Conservation (phyloP, 2,329 filamentous ascomycete species). For the Alternaria consortialis region DNA sequence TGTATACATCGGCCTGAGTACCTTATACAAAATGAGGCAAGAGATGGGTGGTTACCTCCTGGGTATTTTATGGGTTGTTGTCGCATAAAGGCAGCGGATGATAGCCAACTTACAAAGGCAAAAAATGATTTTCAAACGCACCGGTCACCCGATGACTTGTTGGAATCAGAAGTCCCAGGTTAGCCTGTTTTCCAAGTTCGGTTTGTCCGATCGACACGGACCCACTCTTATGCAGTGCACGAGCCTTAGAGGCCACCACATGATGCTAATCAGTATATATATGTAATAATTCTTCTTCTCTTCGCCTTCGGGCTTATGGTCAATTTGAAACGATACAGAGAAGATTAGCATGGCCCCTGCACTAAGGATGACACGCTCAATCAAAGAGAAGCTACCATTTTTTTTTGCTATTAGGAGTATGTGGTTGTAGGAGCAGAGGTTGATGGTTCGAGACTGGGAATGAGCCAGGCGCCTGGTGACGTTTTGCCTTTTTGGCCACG, state of each 20-base stretch:
- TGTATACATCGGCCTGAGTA: background rate
- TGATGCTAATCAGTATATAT: background rate
- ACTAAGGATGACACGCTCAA: constrained; percentile 85
- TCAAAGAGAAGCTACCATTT: constrained; percentile 51
- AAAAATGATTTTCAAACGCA: background rate
- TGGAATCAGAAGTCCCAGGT: background rate
- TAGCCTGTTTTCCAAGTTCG: background rate
- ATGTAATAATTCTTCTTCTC: background rate
- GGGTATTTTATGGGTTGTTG: fast-evolving
- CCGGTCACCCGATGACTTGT: background rate
- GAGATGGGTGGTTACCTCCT: background rate
- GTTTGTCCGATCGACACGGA: background rate
- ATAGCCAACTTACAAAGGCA: background rate
- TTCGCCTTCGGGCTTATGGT: constrained; percentile 20
- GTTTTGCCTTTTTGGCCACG: no score
- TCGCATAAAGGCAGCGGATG: background rate
- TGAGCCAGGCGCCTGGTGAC: no score
- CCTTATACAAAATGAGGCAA: fast-evolving
- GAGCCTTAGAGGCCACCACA: no score
- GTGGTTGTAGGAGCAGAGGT: no score
- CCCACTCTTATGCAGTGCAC: background rate
- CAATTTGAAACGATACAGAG: constrained; percentile 50
- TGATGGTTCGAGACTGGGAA: no score
- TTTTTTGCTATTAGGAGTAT: no score
- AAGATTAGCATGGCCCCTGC: constrained; percentile 65